Evolutionary conservation across 306 rosid species (phyloP).

Genomic region (Nissolia schottii): DNA sequence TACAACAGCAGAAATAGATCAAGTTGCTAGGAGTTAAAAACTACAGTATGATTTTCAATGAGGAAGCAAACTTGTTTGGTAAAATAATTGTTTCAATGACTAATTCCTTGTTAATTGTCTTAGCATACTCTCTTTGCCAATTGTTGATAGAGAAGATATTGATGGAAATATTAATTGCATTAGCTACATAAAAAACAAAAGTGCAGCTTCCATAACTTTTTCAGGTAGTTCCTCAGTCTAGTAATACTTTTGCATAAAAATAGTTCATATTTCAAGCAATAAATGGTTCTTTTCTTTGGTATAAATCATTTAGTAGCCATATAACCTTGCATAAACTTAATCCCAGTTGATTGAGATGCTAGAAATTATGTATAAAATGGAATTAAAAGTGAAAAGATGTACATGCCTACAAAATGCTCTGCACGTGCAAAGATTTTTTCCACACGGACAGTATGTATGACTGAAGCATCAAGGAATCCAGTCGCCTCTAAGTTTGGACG

Average conservation of each 20-base stretch:
- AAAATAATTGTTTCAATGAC: neutral
- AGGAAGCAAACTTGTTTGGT: neutral
- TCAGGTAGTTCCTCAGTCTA: neutral
- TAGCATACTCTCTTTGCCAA: neutral
- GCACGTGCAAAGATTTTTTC: conserved; percentile 83
- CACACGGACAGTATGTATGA: conserved; percentile 75
- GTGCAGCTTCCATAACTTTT: neutral
- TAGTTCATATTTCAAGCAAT: neutral
- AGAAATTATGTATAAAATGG: conserved; percentile 1
- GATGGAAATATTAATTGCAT: neutral
- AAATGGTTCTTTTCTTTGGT: neutral
- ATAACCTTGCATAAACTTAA: neutral
- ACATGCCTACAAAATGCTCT: conserved; percentile 62
- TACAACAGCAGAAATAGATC: neutral
- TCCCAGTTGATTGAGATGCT: neutral
- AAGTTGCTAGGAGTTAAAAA: neutral
- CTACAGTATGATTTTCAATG: neutral
- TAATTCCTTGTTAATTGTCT: neutral
- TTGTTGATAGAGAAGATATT: neutral
- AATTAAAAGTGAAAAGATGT: conserved; percentile 3
- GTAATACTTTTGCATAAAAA: neutral
- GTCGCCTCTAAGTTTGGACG: conserved; percentile 82
- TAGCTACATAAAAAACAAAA: neutral
- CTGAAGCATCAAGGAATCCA: conserved; percentile 74
- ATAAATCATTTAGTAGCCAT: neutral